Evolutionary conservation across 305 asterid species (phyloP), one percentile per base, ranked within the genome.

Genomic region (Fraxinus xanthoxyloides): DNA sequence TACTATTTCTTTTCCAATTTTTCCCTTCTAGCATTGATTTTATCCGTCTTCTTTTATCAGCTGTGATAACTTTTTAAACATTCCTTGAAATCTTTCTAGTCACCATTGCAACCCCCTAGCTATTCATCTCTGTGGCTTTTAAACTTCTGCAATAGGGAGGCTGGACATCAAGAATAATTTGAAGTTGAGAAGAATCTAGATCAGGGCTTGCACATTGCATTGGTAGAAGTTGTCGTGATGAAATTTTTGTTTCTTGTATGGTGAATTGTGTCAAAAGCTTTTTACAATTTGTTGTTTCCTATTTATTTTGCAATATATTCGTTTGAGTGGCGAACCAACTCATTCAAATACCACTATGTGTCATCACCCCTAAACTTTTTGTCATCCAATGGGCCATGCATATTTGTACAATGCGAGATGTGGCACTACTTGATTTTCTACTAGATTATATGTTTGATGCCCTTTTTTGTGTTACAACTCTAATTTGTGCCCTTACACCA

Each of bases 401-500:
- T 30, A 4, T 77, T 76, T 77, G 17, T n/a, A 19, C 76, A 7
- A 15, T 35, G 26, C 76, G n/a, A 65, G 3, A 32, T 19, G 78
- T 69, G 63, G 38, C 26, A 43, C 75, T 65, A 9, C 17, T 67
- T 59, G 63, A 19, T 43, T 74, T 79, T 26, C 73, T 48, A 40
- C 63, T 82, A 8, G 48, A 31, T 80, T 80, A 21, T 72, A 54
- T 70, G 21, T 40, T 51, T 69, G 19, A 63, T 80, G 24, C 76
- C 65, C 35, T 74, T 82, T 81, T 72, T 77, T 82, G 76, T 76
- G 56, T 81, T 70, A 26, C 72, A 80, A 51, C 72, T 79, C 32
- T 67, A 21, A 28, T 19, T 80, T 85, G 19, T 15, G 75, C 69
- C 69, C 67, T 74, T 79, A 35, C 34, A 38, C 83, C 6, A 38